Conservation (phyloP, 2,329 filamentous ascomycete genomes). For the Bipolaris sorokiniana region DNA sequence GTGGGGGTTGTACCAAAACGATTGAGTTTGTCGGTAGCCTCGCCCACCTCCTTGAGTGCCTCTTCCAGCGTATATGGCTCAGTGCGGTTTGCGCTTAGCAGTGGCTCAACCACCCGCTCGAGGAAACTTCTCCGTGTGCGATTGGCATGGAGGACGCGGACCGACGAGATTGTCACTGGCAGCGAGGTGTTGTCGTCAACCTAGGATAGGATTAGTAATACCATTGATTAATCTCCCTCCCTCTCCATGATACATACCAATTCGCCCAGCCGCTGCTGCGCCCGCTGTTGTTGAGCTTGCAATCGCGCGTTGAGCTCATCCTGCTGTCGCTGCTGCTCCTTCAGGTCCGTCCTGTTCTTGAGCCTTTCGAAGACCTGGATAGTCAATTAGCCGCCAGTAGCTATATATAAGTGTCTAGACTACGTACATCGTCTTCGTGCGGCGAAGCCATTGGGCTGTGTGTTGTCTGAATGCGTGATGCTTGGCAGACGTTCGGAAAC, state of each 20-base stretch:
- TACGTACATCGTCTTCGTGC: slow-evolving; percentile 55
- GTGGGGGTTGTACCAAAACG: slow-evolving; percentile 69
- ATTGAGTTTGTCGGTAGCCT: slow-evolving; percentile 74
- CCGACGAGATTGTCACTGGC: slow-evolving; percentile 84
- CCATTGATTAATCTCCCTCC: not conserved
- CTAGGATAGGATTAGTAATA: slow-evolving; percentile 51
- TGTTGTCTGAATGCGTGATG: slow-evolving; percentile 33
- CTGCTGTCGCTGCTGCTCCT: slow-evolving; percentile 64
- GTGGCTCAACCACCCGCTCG: slow-evolving; percentile 76
- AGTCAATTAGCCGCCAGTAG: slow-evolving; percentile 19
- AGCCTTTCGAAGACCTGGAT: slow-evolving; percentile 65
- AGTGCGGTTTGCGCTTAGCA: slow-evolving; percentile 72
- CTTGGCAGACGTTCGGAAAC: slow-evolving; percentile 35
- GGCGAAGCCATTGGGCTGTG: slow-evolving; percentile 51
- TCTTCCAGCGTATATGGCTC: slow-evolving; percentile 78
- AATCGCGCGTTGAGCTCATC: slow-evolving; percentile 66
- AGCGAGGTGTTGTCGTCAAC: slow-evolving; percentile 82
- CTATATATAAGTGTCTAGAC: not conserved
- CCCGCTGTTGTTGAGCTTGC: slow-evolving; percentile 64
- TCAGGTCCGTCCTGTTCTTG: slow-evolving; percentile 64
- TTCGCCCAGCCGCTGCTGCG: slow-evolving; percentile 68
- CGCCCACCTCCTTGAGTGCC: slow-evolving; percentile 71
- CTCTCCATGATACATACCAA: slow-evolving; percentile 59
- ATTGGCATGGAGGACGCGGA: slow-evolving; percentile 80
- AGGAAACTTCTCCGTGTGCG: slow-evolving; percentile 87